Conservation (phyloP, 2,329 filamentous ascomycete genomes). For the Sclerotinia borealis region DNA sequence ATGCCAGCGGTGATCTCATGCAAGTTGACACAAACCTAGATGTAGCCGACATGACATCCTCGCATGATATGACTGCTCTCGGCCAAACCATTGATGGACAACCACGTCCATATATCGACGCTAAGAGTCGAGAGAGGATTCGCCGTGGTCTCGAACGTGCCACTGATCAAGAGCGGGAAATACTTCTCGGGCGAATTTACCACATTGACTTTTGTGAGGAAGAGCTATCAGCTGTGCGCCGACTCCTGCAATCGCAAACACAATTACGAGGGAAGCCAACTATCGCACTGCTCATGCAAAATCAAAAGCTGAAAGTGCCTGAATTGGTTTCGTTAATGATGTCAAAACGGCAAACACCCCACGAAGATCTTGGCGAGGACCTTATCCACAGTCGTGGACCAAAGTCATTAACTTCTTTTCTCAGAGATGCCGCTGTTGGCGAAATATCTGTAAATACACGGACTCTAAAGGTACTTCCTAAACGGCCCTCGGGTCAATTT, state of each 20-base stretch:
- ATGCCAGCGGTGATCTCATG: not conserved
- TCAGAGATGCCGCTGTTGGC: conserved; percentile 18
- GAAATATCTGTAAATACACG: conserved; percentile 1
- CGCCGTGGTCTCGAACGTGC: conserved; percentile 11
- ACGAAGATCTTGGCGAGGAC: conserved; percentile 41
- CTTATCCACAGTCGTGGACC: conserved; percentile 49
- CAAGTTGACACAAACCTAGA: not conserved
- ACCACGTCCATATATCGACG: conserved; percentile 14
- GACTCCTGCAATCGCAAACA: not conserved
- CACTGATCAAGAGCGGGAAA: not conserved
- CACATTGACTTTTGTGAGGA: conserved; percentile 21
- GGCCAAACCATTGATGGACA: not conserved
- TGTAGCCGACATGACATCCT: not conserved
- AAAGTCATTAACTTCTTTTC: conserved; percentile 17
- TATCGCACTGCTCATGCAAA: not conserved
- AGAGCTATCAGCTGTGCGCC: conserved; percentile 11
- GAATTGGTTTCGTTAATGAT: conserved; percentile 3
- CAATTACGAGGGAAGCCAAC: not conserved
- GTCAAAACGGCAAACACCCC: not conserved
- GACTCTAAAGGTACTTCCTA: conserved; percentile 6
- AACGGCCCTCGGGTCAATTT: not conserved
- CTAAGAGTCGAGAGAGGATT: conserved; percentile 4
- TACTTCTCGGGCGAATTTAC: not conserved
- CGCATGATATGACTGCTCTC: not conserved
- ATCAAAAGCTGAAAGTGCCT: conserved; percentile 4